Evolutionary conservation across 2,329 filamentous ascomycete species (phyloP).

Genomic region (Biscogniauxia sp.): DNA sequence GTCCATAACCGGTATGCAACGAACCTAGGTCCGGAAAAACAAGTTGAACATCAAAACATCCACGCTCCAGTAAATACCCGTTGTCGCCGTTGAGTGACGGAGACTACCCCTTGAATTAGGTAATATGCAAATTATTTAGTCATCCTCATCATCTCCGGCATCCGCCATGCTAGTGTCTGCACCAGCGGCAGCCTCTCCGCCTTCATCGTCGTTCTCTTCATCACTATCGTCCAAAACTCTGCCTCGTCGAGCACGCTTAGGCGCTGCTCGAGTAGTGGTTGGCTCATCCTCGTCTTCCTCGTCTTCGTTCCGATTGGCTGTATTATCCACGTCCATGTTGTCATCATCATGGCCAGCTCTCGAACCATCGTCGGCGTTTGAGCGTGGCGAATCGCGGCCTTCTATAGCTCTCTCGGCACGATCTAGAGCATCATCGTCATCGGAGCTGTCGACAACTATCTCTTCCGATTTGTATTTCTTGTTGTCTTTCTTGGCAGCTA

Average conservation of each 20-base stretch:
- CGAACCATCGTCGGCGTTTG: constrained; percentile 32
- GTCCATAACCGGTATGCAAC: background rate
- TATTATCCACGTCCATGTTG: constrained; percentile 53
- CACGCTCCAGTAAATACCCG: background rate
- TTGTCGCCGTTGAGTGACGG: no score
- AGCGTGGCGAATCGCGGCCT: constrained; percentile 25
- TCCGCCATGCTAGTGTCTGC: constrained; percentile 36
- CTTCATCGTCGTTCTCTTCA: constrained; percentile 46
- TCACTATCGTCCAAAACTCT: constrained; percentile 54
- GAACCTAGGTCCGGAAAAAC: background rate
- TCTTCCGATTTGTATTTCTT: constrained; percentile 84
- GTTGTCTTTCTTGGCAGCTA: constrained; percentile 48
- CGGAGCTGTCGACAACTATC: constrained; percentile 73
- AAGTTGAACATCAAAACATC: background rate
- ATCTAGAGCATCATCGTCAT: constrained; percentile 46
- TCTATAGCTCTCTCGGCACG: constrained; percentile 43
- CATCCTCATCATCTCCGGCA: constrained; percentile 34
- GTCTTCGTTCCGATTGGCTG: constrained; percentile 43
- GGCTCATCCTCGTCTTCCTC: constrained; percentile 51
- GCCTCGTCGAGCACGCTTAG: constrained; percentile 48
- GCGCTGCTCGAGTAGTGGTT: constrained; percentile 36
- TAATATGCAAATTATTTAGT: constrained; percentile 23
- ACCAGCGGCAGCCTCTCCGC: constrained; percentile 15
- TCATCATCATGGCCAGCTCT: constrained; percentile 35
- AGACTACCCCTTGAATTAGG: background rate